Conservation (phyloP, 2,329 filamentous ascomycete genomes). For the Nothomitra cinnamomea region DNA sequence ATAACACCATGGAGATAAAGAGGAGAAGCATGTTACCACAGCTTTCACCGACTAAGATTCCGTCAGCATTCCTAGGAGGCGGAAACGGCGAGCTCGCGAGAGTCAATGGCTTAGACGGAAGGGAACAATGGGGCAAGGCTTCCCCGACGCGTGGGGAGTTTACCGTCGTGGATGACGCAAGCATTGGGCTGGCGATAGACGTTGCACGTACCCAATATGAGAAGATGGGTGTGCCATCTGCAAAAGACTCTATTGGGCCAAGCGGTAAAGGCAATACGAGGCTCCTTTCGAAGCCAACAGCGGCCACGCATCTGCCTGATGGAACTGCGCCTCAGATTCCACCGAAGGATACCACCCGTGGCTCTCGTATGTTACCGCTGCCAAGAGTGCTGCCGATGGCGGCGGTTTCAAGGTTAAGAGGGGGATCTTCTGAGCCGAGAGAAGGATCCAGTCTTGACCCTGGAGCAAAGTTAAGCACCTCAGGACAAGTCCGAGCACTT, state of each 20-base stretch:
- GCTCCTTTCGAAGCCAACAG: background rate
- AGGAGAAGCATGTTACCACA: slow-evolving; percentile 4
- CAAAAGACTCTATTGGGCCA: background rate
- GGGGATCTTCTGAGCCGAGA: too few relatives aligned
- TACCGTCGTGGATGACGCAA: background rate
- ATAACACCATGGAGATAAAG: background rate
- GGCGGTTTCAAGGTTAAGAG: too few relatives aligned
- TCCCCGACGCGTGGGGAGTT: background rate
- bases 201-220: background rate
- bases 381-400: too few relatives aligned
- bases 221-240: background rate
- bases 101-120: background rate
- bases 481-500: slow-evolving; percentile 5
- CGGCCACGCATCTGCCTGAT: background rate
- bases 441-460: too few relatives aligned
- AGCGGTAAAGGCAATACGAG: background rate
- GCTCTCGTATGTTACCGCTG: too few relatives aligned
- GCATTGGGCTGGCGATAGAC: background rate
- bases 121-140: background rate
- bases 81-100: background rate
- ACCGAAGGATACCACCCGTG: too few relatives aligned
- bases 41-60: background rate
- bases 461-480: too few relatives aligned
- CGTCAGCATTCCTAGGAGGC: background rate
- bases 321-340: background rate